phyloP scores from a whole-genome alignment of 2,329 filamentous ascomycete species.

The Anthostomella pinea region DNA sequence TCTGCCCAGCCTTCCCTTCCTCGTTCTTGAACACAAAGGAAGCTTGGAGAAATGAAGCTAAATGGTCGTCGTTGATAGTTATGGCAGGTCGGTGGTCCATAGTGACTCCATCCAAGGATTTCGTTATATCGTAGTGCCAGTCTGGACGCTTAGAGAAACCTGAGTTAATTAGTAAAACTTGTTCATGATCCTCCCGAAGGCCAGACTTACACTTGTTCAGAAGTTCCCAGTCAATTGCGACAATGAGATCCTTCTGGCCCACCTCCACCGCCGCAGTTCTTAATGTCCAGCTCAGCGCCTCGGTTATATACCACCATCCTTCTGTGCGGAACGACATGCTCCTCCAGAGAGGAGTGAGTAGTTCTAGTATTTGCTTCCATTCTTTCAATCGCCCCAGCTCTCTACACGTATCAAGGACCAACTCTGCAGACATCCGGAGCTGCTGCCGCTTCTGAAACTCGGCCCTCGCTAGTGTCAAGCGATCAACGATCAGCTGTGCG shows the following conservation, averaged over 20 bases:
- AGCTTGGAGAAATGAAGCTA: constrained; percentile 52
- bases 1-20: constrained; percentile 61
- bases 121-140: constrained; percentile 61
- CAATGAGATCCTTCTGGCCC: constrained; percentile 52
- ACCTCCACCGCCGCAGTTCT: constrained; percentile 53
- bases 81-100: constrained; percentile 47
- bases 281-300: constrained; percentile 61
- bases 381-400: constrained; percentile 49
- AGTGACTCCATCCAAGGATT: constrained; percentile 50
- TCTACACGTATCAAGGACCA: constrained; percentile 55
- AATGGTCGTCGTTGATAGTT: constrained; percentile 47
- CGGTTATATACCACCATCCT: constrained; percentile 57
- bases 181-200: not conserved
- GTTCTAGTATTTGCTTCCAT: constrained; percentile 53
- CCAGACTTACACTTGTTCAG: constrained; percentile 51
- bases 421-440: constrained; percentile 50
- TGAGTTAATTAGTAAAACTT: constrained; percentile 29
- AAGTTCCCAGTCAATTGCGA: constrained; percentile 65
- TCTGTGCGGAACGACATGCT: constrained; percentile 54
- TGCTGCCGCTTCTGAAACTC: constrained; percentile 57
- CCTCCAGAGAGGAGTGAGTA: constrained; percentile 58
- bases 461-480: constrained; percentile 46
- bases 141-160: constrained; percentile 52
- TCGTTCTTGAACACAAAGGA: constrained; percentile 57
- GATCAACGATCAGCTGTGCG: constrained; percentile 51